Evolutionary conservation across 2,329 filamentous ascomycete genomes (phyloP), one percentile per base, ranked within the genome.

Genomic region (Clarireedia hainanense): DNA sequence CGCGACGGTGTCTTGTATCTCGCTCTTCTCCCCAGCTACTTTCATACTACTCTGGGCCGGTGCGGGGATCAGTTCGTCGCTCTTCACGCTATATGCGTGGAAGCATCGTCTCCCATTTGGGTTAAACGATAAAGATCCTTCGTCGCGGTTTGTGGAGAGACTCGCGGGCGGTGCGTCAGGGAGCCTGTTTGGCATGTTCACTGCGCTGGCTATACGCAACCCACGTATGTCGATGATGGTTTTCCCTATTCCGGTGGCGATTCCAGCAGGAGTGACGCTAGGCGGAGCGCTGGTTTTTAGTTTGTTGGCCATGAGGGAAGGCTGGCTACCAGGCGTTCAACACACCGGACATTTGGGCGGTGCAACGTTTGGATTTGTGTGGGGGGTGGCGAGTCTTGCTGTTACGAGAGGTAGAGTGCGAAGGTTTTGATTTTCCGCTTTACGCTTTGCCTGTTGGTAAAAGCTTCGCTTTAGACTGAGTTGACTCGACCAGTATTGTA

Each of bases 301-400:
- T 34, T 23, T 50, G 34, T 9, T 50, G 10, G 46, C 52, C 15
- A 36, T 55, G 10, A 50, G 36, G 10, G 24, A 50, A 2, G 52
- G 47, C 34, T 55, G 52, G 52, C 37, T 17, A 4, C 37, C 46
- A 14, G 17, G 20, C 4, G 4, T 55, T 5, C 47, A 47, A 5
- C 52, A 55, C 27, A 46, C 52, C 2, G 52, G 52, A 17, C 52
- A 55, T 50, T 26, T 55, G 34, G 52, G 52, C 12, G 52, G 52
- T 6, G 40, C 46, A 37, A 37, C 47, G 5, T 50, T 55, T 50
- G 52, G 52, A 12, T 3, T 55, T 12, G 34, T 50, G 15, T 47
- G 30, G 12, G 46, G 52, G 2, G 4, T 43, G 10, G 23, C 36
- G 5, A 27, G 24, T n/a, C 23, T n/a, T 15, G 30, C 36, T 26